Base-by-base conservation (phyloP, 2,329 filamentous ascomycete genomes). In the Balansia obtecta region DNA sequence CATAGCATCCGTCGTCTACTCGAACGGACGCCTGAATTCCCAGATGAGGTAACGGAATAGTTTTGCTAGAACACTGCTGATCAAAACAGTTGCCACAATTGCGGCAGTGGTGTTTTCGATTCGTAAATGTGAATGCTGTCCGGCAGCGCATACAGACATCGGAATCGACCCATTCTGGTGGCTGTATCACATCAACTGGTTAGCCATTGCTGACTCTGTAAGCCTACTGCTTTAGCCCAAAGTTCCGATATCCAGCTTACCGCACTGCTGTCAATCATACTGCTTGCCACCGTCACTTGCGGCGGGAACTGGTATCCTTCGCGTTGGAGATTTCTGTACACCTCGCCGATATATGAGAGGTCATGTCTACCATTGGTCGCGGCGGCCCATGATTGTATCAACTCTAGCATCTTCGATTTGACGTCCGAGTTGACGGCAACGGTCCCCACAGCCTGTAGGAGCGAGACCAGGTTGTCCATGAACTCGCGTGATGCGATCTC, bases 31-130 rank as follows among this genome's bases (percentile, higher is more conserved):
- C 85, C 62, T 89, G 71, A 56, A 98, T 97, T 54, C 93, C 93
- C 13, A 98, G 77, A 64, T 97, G 93, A 13, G 93, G 91, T 15
- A 98, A 73, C 5, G 93, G 85, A 40, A 95, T 77, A 20, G 78
- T 82, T 71, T 97, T 97, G 71, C 81, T 84, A 13, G 91, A 97
- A 64, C 93, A 98, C 60, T 93, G 84, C 56, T 91, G 88, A 63
- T 95, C 94, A 65, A 98, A 98, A 61, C 95, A 93, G 67, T 93
- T 95, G 48, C 93, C 93, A 62, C 93, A 98, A 66, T 98, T 98
- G 57, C 93, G 83, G 63, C 93, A 98, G 66, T 98, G 93, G 64
- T 98, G 93, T 65, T 97, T 98, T 61, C 93, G 84, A 66, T 98
- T 98, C 50, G 91, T 98, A 63, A 98, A 96, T 45, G 88, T 96